phyloP scores from a whole-genome alignment of 1,284 basidiomycete genomes.

The Rhodotorula sp. region DNA sequence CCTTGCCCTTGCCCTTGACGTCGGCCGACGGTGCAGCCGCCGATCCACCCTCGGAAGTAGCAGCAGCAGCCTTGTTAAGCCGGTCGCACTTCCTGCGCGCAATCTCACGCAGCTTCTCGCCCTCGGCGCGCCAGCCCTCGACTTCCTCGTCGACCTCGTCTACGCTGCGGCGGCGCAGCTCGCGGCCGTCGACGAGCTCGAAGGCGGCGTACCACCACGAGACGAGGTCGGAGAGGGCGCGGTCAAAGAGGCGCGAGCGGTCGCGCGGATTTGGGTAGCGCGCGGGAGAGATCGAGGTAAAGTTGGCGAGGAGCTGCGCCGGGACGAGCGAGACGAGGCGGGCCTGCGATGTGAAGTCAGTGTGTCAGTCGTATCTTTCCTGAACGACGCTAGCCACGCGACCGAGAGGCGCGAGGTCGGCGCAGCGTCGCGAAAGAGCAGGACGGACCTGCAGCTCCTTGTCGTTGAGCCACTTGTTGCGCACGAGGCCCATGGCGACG shows the following conservation, averaged over 20 bases:
- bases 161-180: slow-evolving; percentile 10
- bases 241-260: slow-evolving; percentile 81
- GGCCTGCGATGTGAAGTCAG: slow-evolving; percentile 43
- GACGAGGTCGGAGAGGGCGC: slow-evolving; percentile 68
- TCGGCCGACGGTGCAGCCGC: background rate
- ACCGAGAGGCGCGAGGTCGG: background rate
- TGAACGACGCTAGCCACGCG: too few species aligned
- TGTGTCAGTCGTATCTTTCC: background rate
- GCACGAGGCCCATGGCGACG: slow-evolving; percentile 69
- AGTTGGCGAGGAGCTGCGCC: slow-evolving; percentile 71
- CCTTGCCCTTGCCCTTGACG: slow-evolving; percentile 24
- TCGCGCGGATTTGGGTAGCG: slow-evolving; percentile 73
- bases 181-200: slow-evolving; percentile 56
- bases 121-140: slow-evolving; percentile 26
- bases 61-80: background rate
- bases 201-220: slow-evolving; percentile 77
- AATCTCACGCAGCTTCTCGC: background rate
- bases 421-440: background rate
- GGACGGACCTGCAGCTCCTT: slow-evolving; percentile 68
- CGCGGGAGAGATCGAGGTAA: slow-evolving; percentile 77
- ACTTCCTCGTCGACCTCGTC: slow-evolving; percentile 33
- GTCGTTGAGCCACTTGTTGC: slow-evolving; percentile 87
- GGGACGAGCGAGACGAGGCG: slow-evolving; percentile 82
- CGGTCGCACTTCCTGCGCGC: background rate
- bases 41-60: too few species aligned